These are phyloP conservation scores for Pisolithus orientalis DNA, from an alignment of 768 basidiomycete species.

Conservation along the genomic window DNA sequence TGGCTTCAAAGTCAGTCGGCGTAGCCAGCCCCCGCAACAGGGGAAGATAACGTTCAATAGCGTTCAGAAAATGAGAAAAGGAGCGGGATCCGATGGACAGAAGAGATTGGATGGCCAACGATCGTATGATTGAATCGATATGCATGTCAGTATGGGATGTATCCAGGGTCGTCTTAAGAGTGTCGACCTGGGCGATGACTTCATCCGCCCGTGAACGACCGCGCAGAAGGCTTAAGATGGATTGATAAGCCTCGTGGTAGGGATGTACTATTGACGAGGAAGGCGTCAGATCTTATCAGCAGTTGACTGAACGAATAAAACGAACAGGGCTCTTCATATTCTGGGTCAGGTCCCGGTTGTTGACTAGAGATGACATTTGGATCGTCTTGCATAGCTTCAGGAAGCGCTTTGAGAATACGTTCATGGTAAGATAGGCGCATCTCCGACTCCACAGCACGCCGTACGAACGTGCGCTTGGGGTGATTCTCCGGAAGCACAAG, in stretches of 20 bases:
- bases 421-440: slow-evolving; percentile 91
- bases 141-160: slow-evolving; percentile 53
- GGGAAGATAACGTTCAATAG: slow-evolving; percentile 88
- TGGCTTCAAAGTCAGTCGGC: slow-evolving; percentile 47
- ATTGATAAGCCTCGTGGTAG: slow-evolving; percentile 73
- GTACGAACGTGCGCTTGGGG: slow-evolving; percentile 85
- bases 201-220: slow-evolving; percentile 75
- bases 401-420: slow-evolving; percentile 83
- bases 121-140: slow-evolving; percentile 61
- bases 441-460: slow-evolving; percentile 82
- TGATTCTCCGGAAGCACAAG: slow-evolving; percentile 66
- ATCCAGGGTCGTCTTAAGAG: slow-evolving; percentile 59
- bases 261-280: slow-evolving; percentile 49
- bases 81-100: slow-evolving; percentile 90
- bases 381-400: slow-evolving; percentile 70
- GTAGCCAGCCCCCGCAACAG: slow-evolving; percentile 59
- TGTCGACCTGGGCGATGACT: slow-evolving; percentile 68
- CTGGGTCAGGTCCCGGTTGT: slow-evolving; percentile 73
- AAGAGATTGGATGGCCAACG: slow-evolving; percentile 81
- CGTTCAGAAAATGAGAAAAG: slow-evolving; percentile 96
- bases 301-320: neutral
- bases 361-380: slow-evolving; percentile 58
- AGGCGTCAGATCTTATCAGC: neutral
- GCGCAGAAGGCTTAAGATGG: slow-evolving; percentile 76
- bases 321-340: slow-evolving; percentile 77